Evolutionary conservation across 805 yeast genomes (phyloP), one percentile per base, ranked within the genome.

Genomic region (Wickerhamiella lipophila): DNA sequence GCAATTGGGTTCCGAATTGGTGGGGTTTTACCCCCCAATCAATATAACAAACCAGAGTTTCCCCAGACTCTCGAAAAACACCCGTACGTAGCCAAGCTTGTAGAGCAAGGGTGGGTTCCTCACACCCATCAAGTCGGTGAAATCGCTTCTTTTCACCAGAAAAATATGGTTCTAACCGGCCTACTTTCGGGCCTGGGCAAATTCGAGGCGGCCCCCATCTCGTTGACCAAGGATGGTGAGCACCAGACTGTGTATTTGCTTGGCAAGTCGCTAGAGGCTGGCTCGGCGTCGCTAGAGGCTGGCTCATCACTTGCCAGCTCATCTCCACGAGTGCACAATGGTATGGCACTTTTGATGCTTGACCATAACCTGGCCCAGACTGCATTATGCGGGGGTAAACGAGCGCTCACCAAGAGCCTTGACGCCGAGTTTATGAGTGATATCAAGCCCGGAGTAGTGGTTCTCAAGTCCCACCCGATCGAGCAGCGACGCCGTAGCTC

Each of bases 391-490:
- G 96, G 96, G 0, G 74, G 78, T 48, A 75, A 77, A 50, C 70
- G 79, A 50, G 96, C 96, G 9, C 94, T 87, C 18, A 88, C 96
- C 0, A 96, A 94, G 0, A 73, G 72, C 40, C 68, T 88, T 32
- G 65, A 74, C 2, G 68, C 87, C 5, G 71, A 81, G 42, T 73
- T 71, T 53, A 42, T 46, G 16, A 44, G 51, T 15, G 76, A 73
- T 43, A 72, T 73, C 0, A 78, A 81, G 0, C 72, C 77, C 51
- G 69, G 80, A 13, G 76, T 79, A 1, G 73, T 86, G 3, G 69
- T 83, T 36, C 65, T 87, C 44, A 69, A 70, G 45, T 88, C 88
- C 0, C 68, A 73, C 42, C 84, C 83, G 1, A 62, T 60, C 1
- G 79, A 81, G 55, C 57, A 62, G 18, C 76, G 76, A 57, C 94